Percentiles rank a stretch among this genome's conserved stretches.
These are phyloP conservation scores for Aspergillus thermomutatus DNA, from an alignment of 2,329 filamentous ascomycete genomes.

Conservation along the genomic window DNA sequence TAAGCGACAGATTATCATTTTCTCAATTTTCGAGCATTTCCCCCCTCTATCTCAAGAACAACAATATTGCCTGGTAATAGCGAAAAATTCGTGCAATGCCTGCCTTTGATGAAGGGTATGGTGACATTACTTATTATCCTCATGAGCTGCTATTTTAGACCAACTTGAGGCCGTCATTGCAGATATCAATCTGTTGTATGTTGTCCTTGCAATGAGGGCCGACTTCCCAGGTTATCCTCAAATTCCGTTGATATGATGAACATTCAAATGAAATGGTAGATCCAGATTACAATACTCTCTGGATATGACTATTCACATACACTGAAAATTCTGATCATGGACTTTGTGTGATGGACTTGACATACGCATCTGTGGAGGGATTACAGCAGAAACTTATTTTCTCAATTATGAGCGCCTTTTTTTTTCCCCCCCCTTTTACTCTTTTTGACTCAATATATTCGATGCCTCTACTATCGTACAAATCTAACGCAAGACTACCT, in stretches of 20 bases:
- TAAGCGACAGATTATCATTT: neutral
- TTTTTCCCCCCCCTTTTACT: too few relatives aligned
- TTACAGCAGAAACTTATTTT: too few relatives aligned
- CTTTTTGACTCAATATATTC: neutral
- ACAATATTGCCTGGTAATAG: neutral
- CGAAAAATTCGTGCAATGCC: neutral
- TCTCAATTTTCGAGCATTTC: neutral
- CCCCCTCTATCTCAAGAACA: neutral
- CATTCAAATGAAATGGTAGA: constrained; percentile 30
- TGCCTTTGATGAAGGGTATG: neutral
- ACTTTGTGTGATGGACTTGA: constrained; percentile 11
- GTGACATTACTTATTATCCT: neutral
- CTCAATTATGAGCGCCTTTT: too few relatives aligned
- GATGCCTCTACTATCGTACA: neutral
- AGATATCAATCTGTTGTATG: neutral
- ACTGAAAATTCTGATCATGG: constrained; percentile 40
- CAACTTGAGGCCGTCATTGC: neutral
- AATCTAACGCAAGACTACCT: neutral
- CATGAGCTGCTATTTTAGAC: neutral
- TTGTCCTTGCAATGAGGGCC: neutral
- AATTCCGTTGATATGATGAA: constrained; percentile 31
- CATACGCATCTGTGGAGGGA: neutral
- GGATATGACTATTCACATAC: constrained; percentile 37
- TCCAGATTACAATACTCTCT: constrained; percentile 26
- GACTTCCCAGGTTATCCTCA: neutral